A percentile compares a stretch with the other conserved stretches of the same genome.
Conservation (phyloP, 345 rosid genomes). For the Citrus inodora region DNA sequence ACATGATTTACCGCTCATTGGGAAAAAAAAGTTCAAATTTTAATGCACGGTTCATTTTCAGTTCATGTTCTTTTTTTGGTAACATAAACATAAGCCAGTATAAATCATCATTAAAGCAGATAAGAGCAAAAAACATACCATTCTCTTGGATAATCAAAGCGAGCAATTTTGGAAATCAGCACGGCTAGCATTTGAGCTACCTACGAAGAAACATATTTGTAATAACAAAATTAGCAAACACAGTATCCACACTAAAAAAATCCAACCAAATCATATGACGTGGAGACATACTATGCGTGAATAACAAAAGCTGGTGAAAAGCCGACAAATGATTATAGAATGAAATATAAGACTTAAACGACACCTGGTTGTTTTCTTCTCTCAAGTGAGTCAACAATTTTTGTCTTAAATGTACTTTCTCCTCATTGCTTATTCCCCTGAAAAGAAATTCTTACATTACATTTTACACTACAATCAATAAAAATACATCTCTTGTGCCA, state of each 20-base stretch:
- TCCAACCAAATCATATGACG: background rate
- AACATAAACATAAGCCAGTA: background rate
- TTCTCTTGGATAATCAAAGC: constrained; percentile 94
- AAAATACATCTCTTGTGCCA: background rate
- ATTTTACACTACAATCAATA: background rate
- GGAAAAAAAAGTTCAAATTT: background rate
- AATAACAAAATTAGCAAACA: constrained; percentile 8
- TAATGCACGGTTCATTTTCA: background rate
- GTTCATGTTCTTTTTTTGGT: background rate
- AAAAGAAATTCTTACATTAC: constrained; percentile 13
- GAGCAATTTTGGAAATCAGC: constrained; percentile 86
- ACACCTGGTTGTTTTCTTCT: constrained; percentile 83
- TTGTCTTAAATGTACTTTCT: constrained; percentile 73
- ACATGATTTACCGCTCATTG: background rate
- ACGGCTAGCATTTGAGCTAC: constrained; percentile 84
- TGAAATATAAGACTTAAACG: constrained; percentile 3
- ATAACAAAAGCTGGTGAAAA: constrained; percentile 1
- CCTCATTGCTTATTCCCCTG: constrained; percentile 90
- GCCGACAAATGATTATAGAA: background rate
- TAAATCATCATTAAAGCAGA: background rate
- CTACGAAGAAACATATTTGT: constrained; percentile 34
- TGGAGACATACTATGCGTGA: background rate
- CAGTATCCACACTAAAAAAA: background rate
- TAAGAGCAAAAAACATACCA: constrained; percentile 36
- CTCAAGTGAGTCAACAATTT: constrained; percentile 73